Evolutionary conservation across 2,329 filamentous ascomycete species (phyloP), one percentile per base, ranked within the genome.

Genomic region (Knufia fluminis): DNA sequence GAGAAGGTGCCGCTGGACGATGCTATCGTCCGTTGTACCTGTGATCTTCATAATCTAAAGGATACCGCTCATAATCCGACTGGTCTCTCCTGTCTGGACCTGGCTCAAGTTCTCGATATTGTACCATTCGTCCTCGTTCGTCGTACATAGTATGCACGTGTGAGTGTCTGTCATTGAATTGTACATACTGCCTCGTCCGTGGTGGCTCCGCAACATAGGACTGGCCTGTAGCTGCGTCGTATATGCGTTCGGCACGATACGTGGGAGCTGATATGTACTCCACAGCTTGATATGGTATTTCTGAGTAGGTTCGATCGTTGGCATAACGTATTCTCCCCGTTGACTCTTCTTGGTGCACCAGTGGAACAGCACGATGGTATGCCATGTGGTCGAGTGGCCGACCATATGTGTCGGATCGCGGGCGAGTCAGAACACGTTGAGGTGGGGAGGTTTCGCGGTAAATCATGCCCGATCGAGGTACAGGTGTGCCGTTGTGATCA

Each of bases 181-280:
- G 31, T 16, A 40, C 35, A 39, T 48, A 48, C 20, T 32, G 24
- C 20, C 31, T 12, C 17, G 10, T 40, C 10, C 6, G 12, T 19
- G 45, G 45, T 14, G 8, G 45, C 23, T 48, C 45, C 3, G 32
- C 33, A 8, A 48, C 20, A 20, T 48, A 48, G 22, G 39, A 48
- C 16, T 40, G 45, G n/a, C 45, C 45, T 4, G 45, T 48, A 31
- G 20, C 22, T 17, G 33, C 20, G 24, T 48, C 45, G 26, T 48
- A 48, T 3, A 48, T 23, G 8, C 45, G 17, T 22, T 48, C 45
- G 3, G 22, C 33, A 39, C 26, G 23, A 31, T 39, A 20, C 10
- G 23, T 7, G 9, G 33, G 45, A 39, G 20, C n/a, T 26, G 45
- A 22, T 16, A 48, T 14, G 10, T 40, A 31, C 9, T 48, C 35